phyloP scores from a whole-genome alignment of 139 green algal species.

The Picochlorum sp. region DNA sequence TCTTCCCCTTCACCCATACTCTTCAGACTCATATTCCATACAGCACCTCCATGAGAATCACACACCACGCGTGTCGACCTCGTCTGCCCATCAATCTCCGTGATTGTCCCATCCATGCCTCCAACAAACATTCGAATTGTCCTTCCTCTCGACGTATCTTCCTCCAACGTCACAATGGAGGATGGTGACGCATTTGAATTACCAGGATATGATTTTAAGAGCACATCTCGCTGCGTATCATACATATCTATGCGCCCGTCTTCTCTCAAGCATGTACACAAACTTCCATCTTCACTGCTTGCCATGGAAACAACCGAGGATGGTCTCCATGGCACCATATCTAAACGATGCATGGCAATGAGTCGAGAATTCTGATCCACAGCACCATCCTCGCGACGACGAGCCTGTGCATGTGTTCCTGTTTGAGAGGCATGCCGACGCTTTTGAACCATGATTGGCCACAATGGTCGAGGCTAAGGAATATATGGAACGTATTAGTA shows the following conservation, averaged over 20 bases:
- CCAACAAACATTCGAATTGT: constrained; percentile 48
- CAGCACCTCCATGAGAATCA: constrained; percentile 74
- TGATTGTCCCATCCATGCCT: constrained; percentile 62
- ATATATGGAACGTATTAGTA: background rate
- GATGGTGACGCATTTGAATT: constrained; percentile 43
- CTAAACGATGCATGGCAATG: constrained; percentile 63
- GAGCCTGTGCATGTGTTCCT: background rate
- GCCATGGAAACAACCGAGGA: constrained; percentile 57
- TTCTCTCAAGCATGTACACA: constrained; percentile 66
- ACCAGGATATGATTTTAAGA: constrained; percentile 53
- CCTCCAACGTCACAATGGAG: constrained; percentile 52
- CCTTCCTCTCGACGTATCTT: constrained; percentile 19
- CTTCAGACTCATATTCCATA: constrained; percentile 52
- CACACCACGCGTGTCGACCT: background rate
- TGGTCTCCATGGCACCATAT: constrained; percentile 70
- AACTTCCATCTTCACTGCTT: constrained; percentile 49
- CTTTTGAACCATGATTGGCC: background rate
- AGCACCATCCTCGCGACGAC: background rate
- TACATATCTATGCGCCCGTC: constrained; percentile 79
- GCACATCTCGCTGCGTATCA: constrained; percentile 43
- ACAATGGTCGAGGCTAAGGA: background rate
- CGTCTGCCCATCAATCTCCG: constrained; percentile 56
- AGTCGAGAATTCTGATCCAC: constrained; percentile 15
- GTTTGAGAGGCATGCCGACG: background rate
- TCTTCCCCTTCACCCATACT: background rate